Evolutionary conservation across 129 eudicot genomes (phyloP), one percentile per base, ranked within the genome.

Genomic region (Ambrosia artemisiifolia): DNA sequence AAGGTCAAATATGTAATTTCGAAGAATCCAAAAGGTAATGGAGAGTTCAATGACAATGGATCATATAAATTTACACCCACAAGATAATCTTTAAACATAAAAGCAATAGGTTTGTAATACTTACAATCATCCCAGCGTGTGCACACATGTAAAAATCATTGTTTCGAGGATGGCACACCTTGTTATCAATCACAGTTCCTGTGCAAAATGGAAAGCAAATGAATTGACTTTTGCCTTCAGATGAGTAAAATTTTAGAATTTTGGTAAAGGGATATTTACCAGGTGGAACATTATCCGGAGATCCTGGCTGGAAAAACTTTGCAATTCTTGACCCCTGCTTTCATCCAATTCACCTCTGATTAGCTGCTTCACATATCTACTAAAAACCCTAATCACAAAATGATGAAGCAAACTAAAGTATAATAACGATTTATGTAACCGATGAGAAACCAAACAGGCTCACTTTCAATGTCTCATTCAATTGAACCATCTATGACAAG

Each of bases 141-240:
- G 96, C 92, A 46, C 92, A 89, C 81, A 86, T 24, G 68, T 86
- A 89, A 19, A 89, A 89, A 19, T 89, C 96, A 65, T 86, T 76
- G 72, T 82, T 89, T 19, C 85, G 70, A 0, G 96, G 92, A 78
- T 89, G 96, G 30, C 96, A 84, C 0, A 89, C 75, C 68, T 71
- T 89, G 75, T 86, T 90, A 73, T 90, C 96, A 32, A 90, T 79
- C n/a, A 90, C 83, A 9, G 96, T 90, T 28, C 96, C 96, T 90
- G 84, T 13, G 43, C 36, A 0, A 49, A 64, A 65, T 51, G 17
- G 13, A 63, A 64, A 14, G 36, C 32, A 49, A 14, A 18, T n/a
- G 1, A 35, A 35, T 43, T 0, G 32, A 17, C 57, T n/a, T n/a
- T 32, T 17, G 2, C n/a, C 4, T 11, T 4, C 17, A 11, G 48